Evolutionary conservation across 2,329 filamentous ascomycete genomes (phyloP), one percentile per base, ranked within the genome.

Genomic region (Neonectria hederae): DNA sequence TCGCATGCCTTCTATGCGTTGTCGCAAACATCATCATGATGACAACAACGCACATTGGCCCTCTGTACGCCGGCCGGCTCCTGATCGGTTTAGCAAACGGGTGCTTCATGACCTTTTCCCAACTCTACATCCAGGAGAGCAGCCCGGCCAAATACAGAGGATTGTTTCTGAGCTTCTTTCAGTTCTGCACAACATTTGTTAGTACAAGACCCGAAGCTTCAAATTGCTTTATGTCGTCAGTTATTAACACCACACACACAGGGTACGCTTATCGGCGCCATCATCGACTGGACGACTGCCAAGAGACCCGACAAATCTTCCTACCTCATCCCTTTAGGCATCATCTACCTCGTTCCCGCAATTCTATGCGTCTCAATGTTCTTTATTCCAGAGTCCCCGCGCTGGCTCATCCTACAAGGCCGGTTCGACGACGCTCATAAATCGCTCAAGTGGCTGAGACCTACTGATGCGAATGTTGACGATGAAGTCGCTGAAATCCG

Each of bases 1-100:
- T 69, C 13, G 69, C 69, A 10, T 72, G 69, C n/a, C 1, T 69
- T 2, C 62, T 72, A 6, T 72, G 69, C 43, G 68, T 57, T 1
- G 53, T 64, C 9, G 59, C 69, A 1, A 72, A 72, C 28, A 62
- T 72, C 14, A 68, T 72, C n/a, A 72, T 72, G 69, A 72, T 72
- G 69, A 54, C 69, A 0, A 72, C 69, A 1, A 66, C 62, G 0
- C 38, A 72, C 1, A 72, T 72, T n/a, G 62, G 52, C 1, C 54
- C 69, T 2, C 49, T 72, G 0, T 72, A 72, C 6, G 40, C 56
- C 0, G 70, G 70, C 0, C 62, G 70, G 1, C 24, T 72, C 4
- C 42, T 72, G 2, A 71, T 72, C 2, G 70, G 70, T 9, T 52
- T 72, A 3, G 68, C 70, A 1, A 72, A 72, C 4, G 70, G 70